Percentiles rank a stretch among this genome's conserved stretches.
These are phyloP conservation scores for Scheffersomyces amazonensis DNA, from an alignment of 805 yeast genomes.

Conservation along the genomic window DNA sequence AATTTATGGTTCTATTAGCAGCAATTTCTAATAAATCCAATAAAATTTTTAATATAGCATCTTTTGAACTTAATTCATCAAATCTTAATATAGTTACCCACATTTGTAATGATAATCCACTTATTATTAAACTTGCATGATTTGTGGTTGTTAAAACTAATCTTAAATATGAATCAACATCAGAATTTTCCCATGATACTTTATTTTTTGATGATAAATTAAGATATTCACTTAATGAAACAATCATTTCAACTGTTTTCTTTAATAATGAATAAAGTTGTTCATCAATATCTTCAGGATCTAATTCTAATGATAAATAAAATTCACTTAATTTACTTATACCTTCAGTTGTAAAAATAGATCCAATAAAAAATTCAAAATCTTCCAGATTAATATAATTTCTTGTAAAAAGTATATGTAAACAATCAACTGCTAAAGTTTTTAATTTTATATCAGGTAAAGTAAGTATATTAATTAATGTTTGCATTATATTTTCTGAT, in stretches of 20 bases:
- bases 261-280: constrained; percentile 76
- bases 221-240: constrained; percentile 77
- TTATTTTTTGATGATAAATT: constrained; percentile 44
- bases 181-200: constrained; percentile 54
- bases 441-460: constrained; percentile 65
- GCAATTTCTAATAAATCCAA: constrained; percentile 73
- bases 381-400: constrained; percentile 64
- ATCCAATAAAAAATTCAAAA: constrained; percentile 73
- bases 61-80: constrained; percentile 64
- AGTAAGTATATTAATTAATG: constrained; percentile 58
- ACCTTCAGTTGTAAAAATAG: constrained; percentile 74
- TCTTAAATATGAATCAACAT: constrained; percentile 63
- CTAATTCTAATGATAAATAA: constrained; percentile 56
- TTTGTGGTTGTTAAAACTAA: constrained; percentile 77
- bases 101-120: constrained; percentile 86
- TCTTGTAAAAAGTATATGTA: constrained; percentile 85
- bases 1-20: constrained; percentile 75
- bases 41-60: constrained; percentile 52
- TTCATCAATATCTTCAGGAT: constrained; percentile 75
- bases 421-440: constrained; percentile 84
- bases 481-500: constrained; percentile 59
- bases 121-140: constrained; percentile 83
- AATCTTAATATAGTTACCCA: constrained; percentile 90
- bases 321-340: constrained; percentile 64
- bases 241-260: constrained; percentile 91